phyloP scores from a whole-genome alignment of 495 filamentous ascomycete species.

The Aspergillus ellipticus region DNA sequence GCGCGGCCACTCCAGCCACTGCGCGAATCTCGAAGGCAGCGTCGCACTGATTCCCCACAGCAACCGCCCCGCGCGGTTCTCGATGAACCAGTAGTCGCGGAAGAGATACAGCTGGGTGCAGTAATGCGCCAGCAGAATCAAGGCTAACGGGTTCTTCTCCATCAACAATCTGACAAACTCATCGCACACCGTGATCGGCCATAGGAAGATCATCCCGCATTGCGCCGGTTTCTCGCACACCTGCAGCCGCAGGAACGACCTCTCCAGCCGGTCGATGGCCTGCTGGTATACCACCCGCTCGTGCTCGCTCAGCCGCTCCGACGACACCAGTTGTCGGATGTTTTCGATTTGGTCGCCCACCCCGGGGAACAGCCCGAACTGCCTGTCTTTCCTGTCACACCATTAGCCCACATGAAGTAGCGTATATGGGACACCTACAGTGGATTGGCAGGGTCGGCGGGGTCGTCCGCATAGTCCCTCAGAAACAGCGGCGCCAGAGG shows the following conservation, averaged over 20 bases:
- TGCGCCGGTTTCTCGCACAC: neutral
- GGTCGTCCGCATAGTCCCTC: too few species aligned
- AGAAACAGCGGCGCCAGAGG: neutral
- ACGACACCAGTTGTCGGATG: neutral
- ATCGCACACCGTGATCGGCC: neutral
- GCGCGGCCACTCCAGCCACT: neutral
- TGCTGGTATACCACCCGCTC: neutral
- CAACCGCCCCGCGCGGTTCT: neutral
- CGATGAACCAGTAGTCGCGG: constrained; percentile 3
- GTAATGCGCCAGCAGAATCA: constrained; percentile 3
- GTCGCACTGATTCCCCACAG: neutral
- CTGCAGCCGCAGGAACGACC: neutral
- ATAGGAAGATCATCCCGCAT: constrained; percentile 1
- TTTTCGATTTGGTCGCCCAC: neutral
- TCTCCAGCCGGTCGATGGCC: neutral
- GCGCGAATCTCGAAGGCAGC: neutral
- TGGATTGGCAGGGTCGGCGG: neutral
- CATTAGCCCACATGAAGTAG: neutral
- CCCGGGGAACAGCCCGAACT: neutral
- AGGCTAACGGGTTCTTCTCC: neutral
- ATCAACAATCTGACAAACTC: neutral
- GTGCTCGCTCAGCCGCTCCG: neutral
- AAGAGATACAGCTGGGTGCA: constrained; percentile 3
- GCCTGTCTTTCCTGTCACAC: neutral
- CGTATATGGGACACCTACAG: neutral